A percentile compares a stretch with the other conserved stretches of the same genome.
Evolutionary conservation across 176 grass and related monocot species (phyloP).

Genomic region (Canna indica): DNA sequence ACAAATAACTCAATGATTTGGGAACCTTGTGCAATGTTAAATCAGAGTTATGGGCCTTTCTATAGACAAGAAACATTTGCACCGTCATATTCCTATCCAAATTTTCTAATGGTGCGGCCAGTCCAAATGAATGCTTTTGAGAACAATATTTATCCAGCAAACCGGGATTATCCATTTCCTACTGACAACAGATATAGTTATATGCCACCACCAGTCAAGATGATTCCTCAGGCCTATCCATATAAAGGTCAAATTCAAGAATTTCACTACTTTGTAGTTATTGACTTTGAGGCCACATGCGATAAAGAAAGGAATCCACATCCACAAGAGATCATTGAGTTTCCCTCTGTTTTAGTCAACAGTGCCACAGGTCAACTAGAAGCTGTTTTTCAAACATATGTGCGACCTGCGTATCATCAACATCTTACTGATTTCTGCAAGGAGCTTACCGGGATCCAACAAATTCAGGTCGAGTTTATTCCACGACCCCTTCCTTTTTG

Average conservation of each 20-base stretch:
- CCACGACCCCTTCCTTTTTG: not conserved
- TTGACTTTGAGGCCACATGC: constrained; percentile 95
- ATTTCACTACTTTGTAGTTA: constrained; percentile 98
- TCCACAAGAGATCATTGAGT: constrained; percentile 95
- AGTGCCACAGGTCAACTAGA: constrained; percentile 80
- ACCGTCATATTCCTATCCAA: constrained; percentile 45
- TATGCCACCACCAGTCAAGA: constrained; percentile 44
- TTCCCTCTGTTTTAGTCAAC: constrained; percentile 96
- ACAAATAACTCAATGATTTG: constrained; percentile 24
- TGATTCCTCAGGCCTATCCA: constrained; percentile 47
- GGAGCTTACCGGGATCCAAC: constrained; percentile 93
- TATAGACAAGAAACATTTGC: constrained; percentile 52
- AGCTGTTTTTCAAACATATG: constrained; percentile 94
- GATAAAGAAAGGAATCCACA: constrained; percentile 84
- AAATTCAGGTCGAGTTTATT: constrained; percentile 73
- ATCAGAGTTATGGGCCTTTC: constrained; percentile 50
- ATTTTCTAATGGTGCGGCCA: constrained; percentile 38
- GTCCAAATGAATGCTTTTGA: constrained; percentile 36
- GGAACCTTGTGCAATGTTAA: constrained; percentile 36
- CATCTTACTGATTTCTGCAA: constrained; percentile 92
- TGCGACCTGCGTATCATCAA: constrained; percentile 73
- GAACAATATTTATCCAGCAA: constrained; percentile 46
- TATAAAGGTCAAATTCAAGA: constrained; percentile 70
- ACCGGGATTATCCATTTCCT: constrained; percentile 43
- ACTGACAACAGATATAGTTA: constrained; percentile 46